A percentile compares a stretch with the other conserved stretches of the same genome.
Conservation (phyloP, 345 rosid genomes). For the Rhodamnia rubescens region DNA sequence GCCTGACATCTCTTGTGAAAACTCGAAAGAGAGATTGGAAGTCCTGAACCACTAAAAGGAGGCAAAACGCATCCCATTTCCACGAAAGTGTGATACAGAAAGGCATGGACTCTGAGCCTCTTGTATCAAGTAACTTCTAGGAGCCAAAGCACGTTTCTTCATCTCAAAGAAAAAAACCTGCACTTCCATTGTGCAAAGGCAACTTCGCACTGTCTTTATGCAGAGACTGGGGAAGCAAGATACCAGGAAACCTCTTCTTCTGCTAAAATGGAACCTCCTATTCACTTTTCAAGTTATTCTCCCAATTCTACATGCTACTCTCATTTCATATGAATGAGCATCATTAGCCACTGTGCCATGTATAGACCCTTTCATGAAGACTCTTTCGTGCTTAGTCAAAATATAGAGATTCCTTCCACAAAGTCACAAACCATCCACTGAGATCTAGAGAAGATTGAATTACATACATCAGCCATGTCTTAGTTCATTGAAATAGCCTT, state of each 20-base stretch:
- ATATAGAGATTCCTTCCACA: background rate
- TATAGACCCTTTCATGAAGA: background rate
- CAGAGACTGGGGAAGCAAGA: background rate
- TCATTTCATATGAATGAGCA: background rate
- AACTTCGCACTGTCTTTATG: background rate
- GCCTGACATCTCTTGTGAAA: background rate
- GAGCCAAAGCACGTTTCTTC: background rate
- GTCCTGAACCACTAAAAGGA: background rate
- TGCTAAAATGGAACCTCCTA: background rate
- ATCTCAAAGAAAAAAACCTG: background rate
- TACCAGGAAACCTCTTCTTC: background rate
- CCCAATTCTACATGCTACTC: background rate
- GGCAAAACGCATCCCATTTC: background rate
- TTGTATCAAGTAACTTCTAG: background rate
- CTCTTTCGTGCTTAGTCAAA: background rate
- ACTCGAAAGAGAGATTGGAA: background rate
- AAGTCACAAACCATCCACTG: background rate
- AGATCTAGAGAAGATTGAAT: background rate
- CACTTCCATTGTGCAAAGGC: background rate
- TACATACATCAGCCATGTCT: background rate
- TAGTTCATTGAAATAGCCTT: slow-evolving; percentile 11
- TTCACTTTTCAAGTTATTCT: background rate
- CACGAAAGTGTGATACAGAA: background rate
- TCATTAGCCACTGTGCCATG: background rate
- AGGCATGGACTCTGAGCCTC: background rate